Evolutionary conservation across 306 rosid species (phyloP), one percentile per base, ranked within the genome.

Genomic region (Acacia acuminata): DNA sequence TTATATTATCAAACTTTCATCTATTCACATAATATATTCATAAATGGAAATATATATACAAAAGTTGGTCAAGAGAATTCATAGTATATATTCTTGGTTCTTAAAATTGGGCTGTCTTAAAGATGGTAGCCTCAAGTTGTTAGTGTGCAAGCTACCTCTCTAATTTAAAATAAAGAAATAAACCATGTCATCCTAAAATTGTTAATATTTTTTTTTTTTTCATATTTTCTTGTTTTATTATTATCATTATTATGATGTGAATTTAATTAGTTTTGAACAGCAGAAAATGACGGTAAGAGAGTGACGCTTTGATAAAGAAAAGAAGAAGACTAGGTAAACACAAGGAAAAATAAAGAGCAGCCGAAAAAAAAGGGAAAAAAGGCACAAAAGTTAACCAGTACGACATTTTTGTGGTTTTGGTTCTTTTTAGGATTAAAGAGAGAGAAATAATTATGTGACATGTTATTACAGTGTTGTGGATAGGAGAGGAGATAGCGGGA

Each of bases 361-460:
- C 1, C 4, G 14, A 2, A 51, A 79, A 81, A 68, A 81, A 72
- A 69, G 84, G 89, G 75, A 32, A 91, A 51, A 50, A 4, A 4
- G 2, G 4, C 20, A 4, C 3, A 1, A 58, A 72, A 68, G 90
- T 86, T 7, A 91, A 88, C 76, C 85, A 42, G 24, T 0, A 10
- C 0, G 27, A 32, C 34, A 53, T 69, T 81, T 85, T 48, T 9
- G 27, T 27, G 30, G 30, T 10, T 65, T 42, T 4, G 16, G 48
- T 44, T 78, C 20, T 79, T 81, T 76, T 60, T 11, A 10, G 66
- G 66, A 60, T 60, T 60, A 24, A 24, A 10, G 6, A n/a, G 12
- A 4, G 32, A 60, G 1, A 60, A 60, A 60, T 56, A 0, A 22
- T n/a, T 4, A 48, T 19, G 5, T 8, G 1, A 2, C 60, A 16